Evolutionary conservation across 352 stramenopile species (phyloP).

Genomic region (Halophytophthora batemanensis): DNA sequence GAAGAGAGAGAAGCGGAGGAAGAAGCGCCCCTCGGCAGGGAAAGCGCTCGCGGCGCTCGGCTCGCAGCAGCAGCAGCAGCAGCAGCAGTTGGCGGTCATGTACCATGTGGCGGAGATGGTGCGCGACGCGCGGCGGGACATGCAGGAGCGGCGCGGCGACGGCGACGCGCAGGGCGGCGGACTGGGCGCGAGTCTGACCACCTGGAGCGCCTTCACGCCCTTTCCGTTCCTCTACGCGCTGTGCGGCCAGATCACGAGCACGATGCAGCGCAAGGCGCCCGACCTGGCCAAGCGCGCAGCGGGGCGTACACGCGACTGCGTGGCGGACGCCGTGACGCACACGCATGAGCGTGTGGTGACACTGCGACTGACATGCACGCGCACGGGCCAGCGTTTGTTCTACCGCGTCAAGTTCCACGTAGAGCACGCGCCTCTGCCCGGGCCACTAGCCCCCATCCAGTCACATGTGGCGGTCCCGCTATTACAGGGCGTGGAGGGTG

Average conservation of each 20-base stretch:
- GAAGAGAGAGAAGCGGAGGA: not conserved
- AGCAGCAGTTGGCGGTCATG: slow-evolving; percentile 31
- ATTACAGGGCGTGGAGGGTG: slow-evolving; percentile 61
- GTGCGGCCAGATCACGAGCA: slow-evolving; percentile 57
- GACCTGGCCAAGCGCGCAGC: slow-evolving; percentile 71
- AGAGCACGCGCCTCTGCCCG: slow-evolving; percentile 45
- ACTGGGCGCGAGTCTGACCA: slow-evolving; percentile 15
- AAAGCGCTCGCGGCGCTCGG: slow-evolving; percentile 16
- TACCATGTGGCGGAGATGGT: slow-evolving; percentile 85
- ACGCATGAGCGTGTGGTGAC: slow-evolving; percentile 53
- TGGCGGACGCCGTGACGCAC: slow-evolving; percentile 52
- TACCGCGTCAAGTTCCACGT: slow-evolving; percentile 63
- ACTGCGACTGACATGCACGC: slow-evolving; percentile 56
- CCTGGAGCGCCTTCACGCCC: slow-evolving; percentile 60
- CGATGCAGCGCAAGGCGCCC: slow-evolving; percentile 73
- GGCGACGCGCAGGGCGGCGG: slow-evolving; percentile 27
- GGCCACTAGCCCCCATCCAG: slow-evolving; percentile 48
- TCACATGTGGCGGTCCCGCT: slow-evolving; percentile 57
- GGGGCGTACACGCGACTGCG: slow-evolving; percentile 59
- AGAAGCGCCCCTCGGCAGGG: slow-evolving; percentile 1
- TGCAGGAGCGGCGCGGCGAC: slow-evolving; percentile 69
- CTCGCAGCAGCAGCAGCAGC: slow-evolving; percentile 46
- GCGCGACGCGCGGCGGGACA: slow-evolving; percentile 72
- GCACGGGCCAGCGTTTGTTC: slow-evolving; percentile 59
- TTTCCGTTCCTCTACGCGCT: slow-evolving; percentile 76